A percentile compares a stretch with the other conserved stretches of the same genome.
Evolutionary conservation across 371 early-diverging fungal species (phyloP).

Genomic region (Haplosporangium sp.): DNA sequence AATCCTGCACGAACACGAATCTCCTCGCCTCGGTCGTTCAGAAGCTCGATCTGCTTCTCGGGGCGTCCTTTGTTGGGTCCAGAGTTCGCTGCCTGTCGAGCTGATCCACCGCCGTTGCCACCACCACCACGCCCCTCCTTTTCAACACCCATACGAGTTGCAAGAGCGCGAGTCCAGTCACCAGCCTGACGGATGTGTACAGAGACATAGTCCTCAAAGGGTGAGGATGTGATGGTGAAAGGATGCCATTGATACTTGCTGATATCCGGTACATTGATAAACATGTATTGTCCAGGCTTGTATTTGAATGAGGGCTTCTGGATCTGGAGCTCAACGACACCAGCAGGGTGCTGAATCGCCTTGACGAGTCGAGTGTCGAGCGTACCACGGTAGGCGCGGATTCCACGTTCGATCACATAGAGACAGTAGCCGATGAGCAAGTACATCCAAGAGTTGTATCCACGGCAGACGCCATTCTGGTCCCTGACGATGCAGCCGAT

Average conservation of each 20-base stretch:
- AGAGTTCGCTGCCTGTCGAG: conserved; percentile 27
- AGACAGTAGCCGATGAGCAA: conserved; percentile 61
- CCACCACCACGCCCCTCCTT: conserved; percentile 31
- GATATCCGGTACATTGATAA: conserved; percentile 73
- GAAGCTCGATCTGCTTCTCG: conserved; percentile 34
- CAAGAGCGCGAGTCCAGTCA: conserved; percentile 82
- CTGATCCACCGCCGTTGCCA: conserved; percentile 7
- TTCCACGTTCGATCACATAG: conserved; percentile 71
- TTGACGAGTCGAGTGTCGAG: conserved; percentile 64
- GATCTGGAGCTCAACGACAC: conserved; percentile 77
- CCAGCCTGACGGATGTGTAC: conserved; percentile 85
- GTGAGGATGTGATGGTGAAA: conserved; percentile 88
- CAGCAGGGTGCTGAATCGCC: conserved; percentile 76
- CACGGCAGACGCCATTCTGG: conserved; percentile 55
- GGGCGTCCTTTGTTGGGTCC: neutral
- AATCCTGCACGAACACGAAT: conserved; percentile 43
- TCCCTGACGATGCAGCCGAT: conserved; percentile 70
- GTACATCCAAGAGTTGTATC: conserved; percentile 59
- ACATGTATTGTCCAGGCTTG: conserved; percentile 80
- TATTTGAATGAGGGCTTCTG: conserved; percentile 70
- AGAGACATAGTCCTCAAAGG: conserved; percentile 80
- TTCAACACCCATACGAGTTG: conserved; percentile 56
- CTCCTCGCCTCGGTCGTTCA: conserved; percentile 51
- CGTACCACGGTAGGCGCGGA: conserved; percentile 63
- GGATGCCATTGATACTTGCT: conserved; percentile 83